Base-by-base conservation (phyloP, 495 filamentous ascomycete genomes). In the Eremomyces bilateralis region DNA sequence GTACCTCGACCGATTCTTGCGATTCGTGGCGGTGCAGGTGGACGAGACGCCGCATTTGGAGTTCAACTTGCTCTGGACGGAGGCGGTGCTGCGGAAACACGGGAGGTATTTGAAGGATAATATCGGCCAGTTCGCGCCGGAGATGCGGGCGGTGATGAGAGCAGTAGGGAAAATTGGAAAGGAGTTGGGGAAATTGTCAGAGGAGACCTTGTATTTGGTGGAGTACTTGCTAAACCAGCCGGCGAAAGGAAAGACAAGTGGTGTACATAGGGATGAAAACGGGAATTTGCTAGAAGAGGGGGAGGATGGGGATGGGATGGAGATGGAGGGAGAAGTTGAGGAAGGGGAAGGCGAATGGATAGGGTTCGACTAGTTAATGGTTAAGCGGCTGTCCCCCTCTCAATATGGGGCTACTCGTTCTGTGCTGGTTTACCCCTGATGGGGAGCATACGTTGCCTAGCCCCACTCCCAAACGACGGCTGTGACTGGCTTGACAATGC, bases 11-110 rank as follows among this genome's bases (percentile, higher is more conserved):
- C 66, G 74, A 21, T 55, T 94, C 12, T 56, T 97, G 29, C 69
- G 81, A 29, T 88, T 84, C 38, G 71, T 94, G n/a, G 80, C 79
- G 3, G 61, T 71, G 29, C 76, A 81, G 40, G 76, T 75, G n/a
- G 84, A 93, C 42, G 75, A 88, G 41, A 81, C 70, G 1, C 85
- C 84, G 1, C 83, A 91, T 58, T 60, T 97, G 15, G 88, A 97
- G 53, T 88, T 93, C 54, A 84, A 85, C 49, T 57, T 97, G 37
- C 50, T 82, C 11, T 97, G 88, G 88, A 73, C 94, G 41, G 76
- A 85, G 50, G 67, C 74, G n/a, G 50, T 94, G 20, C 59, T 94
- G 39, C 71, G 72, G 42, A 67, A 61, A 40, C 88, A 93, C 52
- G 88, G 88, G 20, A 61, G 73, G 15, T 79, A 76, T 60, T 57